A percentile compares a stretch with the other conserved stretches of the same genome.
phyloP scores from a whole-genome alignment of 169 alveolate species.

The Toxoplasma gondii region DNA sequence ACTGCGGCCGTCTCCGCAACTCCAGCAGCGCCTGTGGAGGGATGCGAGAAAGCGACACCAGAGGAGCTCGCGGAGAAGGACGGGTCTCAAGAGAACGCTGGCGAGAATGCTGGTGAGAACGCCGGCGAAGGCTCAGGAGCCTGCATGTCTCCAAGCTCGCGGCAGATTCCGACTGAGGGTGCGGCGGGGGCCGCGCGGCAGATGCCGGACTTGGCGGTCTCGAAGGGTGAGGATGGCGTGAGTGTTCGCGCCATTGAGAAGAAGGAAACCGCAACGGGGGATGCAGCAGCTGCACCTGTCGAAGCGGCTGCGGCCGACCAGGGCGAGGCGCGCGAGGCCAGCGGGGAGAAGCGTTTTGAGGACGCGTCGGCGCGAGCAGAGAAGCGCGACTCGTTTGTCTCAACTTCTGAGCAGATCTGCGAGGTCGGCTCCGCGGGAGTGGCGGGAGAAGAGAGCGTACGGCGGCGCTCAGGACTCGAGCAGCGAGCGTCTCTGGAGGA shows the following conservation, averaged over 20 bases:
- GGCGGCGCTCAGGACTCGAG: background rate
- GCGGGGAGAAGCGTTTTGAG: background rate
- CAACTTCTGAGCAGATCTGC: background rate
- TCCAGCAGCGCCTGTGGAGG: background rate
- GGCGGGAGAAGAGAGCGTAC: background rate
- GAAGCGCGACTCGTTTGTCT: too few relatives aligned
- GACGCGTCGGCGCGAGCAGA: background rate
- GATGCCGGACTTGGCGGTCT: background rate
- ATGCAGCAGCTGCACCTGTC: background rate
- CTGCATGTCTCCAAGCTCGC: background rate
- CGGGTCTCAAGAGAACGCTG: too few relatives aligned
- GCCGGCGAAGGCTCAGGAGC: too few relatives aligned
- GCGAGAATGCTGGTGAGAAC: too few relatives aligned
- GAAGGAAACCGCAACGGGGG: background rate
- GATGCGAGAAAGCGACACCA: background rate
- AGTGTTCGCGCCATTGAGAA: background rate
- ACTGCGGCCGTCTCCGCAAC: too few relatives aligned
- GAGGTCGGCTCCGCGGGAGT: background rate
- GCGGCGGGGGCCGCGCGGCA: background rate
- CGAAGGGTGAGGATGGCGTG: background rate
- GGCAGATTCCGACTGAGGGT: background rate
- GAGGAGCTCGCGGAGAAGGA: background rate
- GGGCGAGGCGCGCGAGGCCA: background rate
- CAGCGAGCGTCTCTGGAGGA: conserved; percentile 4
- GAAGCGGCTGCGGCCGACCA: background rate